These are phyloP conservation scores for Heliamphora pulchella DNA, from an alignment of 179 eudicot species.

Conservation along the genomic window DNA sequence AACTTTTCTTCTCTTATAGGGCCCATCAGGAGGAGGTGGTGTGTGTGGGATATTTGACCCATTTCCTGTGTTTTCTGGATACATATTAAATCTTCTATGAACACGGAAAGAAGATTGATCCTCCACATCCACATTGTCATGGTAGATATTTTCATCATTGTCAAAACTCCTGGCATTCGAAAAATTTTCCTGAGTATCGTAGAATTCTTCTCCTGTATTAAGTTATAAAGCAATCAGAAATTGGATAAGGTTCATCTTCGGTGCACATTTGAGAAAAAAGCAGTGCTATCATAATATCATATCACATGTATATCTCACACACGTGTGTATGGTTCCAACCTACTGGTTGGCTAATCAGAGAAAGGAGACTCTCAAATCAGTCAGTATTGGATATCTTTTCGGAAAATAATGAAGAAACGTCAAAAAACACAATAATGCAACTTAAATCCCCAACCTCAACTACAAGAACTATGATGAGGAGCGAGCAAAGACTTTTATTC, in stretches of 20 bases:
- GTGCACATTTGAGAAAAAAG: neutral
- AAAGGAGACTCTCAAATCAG: neutral
- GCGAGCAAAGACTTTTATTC: neutral
- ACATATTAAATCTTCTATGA: conserved; percentile 26
- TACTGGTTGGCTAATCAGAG: neutral
- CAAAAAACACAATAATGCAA: neutral
- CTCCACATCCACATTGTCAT: conserved; percentile 24
- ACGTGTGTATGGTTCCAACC: neutral
- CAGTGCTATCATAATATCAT: neutral
- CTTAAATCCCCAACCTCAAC: neutral
- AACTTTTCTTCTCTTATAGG: conserved; percentile 79
- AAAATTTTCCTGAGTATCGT: conserved; percentile 59
- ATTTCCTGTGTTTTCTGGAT: conserved; percentile 25
- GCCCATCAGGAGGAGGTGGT: conserved; percentile 63
- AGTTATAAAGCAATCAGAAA: conserved; percentile 12
- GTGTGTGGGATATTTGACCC: conserved; percentile 31
- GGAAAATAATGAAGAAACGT: neutral
- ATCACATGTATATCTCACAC: neutral
- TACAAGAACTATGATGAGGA: neutral
- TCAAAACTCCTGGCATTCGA: conserved; percentile 18
- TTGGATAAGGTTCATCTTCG: neutral
- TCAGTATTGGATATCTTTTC: neutral
- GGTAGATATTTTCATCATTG: conserved; percentile 34
- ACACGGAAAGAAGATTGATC: conserved; percentile 36
- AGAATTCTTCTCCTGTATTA: conserved; percentile 63